Evolutionary conservation across 2,329 filamentous ascomycete genomes (phyloP).

Genomic region (Biscogniauxia marginata): DNA sequence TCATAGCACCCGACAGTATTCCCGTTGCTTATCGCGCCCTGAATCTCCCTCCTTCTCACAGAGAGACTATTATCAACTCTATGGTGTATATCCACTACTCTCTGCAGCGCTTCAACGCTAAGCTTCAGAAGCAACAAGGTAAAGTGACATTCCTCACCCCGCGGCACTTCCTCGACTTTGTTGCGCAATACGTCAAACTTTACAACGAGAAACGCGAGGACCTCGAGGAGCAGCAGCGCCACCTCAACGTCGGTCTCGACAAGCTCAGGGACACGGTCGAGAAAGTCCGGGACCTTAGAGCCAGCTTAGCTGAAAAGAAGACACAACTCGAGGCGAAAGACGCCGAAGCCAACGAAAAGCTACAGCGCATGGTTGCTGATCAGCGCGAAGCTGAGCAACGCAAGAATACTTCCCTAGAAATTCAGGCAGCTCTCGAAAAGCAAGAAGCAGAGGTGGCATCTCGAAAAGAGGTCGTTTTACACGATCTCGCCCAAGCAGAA

Average conservation of each 20-base stretch:
- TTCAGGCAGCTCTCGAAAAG: conserved; percentile 81
- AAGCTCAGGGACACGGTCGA: conserved; percentile 96
- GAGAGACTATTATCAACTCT: conserved; percentile 90
- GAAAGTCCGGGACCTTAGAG: conserved; percentile 90
- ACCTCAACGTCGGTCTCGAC: conserved; percentile 96
- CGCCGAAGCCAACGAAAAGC: conserved; percentile 92
- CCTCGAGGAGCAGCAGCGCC: conserved; percentile 95
- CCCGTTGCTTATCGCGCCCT: conserved; percentile 90
- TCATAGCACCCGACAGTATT: conserved; percentile 83
- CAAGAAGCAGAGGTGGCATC: conserved; percentile 85
- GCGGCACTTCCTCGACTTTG: conserved; percentile 95
- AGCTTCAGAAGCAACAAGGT: conserved; percentile 87
- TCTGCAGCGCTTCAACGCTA: conserved; percentile 82
- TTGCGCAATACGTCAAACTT: conserved; percentile 93
- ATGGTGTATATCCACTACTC: conserved; percentile 99
- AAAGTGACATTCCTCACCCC: conserved; percentile 92
- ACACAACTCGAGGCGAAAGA: conserved; percentile 90
- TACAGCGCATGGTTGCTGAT: conserved; percentile 95
- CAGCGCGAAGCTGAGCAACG: conserved; percentile 92
- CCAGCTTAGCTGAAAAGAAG: conserved; percentile 92
- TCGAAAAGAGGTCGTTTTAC: conserved; percentile 79
- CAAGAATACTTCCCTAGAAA: conserved; percentile 82
- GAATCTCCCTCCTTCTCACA: conserved; percentile 79
- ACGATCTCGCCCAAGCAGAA: conserved; percentile 86
- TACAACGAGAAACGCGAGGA: conserved; percentile 99